Percentiles rank a stretch among this genome's conserved stretches.
These are phyloP conservation scores for Phaffia australis DNA, from an alignment of 768 basidiomycete genomes.

Conservation along the genomic window DNA sequence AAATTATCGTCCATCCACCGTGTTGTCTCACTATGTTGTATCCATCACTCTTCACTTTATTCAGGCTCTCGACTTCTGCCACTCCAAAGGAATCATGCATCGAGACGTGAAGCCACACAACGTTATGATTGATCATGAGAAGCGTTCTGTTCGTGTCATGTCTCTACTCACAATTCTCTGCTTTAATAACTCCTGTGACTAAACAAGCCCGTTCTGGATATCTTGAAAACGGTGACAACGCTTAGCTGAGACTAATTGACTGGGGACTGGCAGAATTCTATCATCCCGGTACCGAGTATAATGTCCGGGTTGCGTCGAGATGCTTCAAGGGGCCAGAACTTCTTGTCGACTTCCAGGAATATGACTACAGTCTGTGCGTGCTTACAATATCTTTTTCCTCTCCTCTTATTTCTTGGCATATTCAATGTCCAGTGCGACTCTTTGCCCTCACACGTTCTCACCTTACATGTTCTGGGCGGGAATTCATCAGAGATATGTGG, in stretches of 20 bases:
- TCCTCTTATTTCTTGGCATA: background rate
- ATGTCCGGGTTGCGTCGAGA: slow-evolving; percentile 28
- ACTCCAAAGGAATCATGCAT: slow-evolving; percentile 31
- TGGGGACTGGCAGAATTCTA: slow-evolving; percentile 31
- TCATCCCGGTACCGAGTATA: slow-evolving; percentile 25
- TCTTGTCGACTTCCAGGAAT: background rate
- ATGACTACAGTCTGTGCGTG: slow-evolving; percentile 26
- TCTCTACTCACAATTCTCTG: too few relatives aligned
- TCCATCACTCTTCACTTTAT: too few relatives aligned
- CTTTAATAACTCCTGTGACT: too few relatives aligned
- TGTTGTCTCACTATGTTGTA: background rate
- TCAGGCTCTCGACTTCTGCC: slow-evolving; percentile 29
- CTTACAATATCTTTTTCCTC: too few relatives aligned
- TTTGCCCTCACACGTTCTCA: too few relatives aligned
- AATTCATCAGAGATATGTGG: slow-evolving; percentile 26
- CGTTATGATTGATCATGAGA: slow-evolving; percentile 28
- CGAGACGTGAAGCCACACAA: slow-evolving; percentile 31
- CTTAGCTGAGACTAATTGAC: slow-evolving; percentile 28
- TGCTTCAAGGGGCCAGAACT: background rate
- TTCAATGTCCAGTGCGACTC: background rate
- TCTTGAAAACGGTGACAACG: background rate
- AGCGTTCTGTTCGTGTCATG: too few relatives aligned
- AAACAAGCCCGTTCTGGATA: too few relatives aligned
- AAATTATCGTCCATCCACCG: slow-evolving; percentile 3
- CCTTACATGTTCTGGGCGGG: too few relatives aligned